phyloP scores from a whole-genome alignment of 495 filamentous ascomycete genomes.

The Jackrogersella minutella region DNA sequence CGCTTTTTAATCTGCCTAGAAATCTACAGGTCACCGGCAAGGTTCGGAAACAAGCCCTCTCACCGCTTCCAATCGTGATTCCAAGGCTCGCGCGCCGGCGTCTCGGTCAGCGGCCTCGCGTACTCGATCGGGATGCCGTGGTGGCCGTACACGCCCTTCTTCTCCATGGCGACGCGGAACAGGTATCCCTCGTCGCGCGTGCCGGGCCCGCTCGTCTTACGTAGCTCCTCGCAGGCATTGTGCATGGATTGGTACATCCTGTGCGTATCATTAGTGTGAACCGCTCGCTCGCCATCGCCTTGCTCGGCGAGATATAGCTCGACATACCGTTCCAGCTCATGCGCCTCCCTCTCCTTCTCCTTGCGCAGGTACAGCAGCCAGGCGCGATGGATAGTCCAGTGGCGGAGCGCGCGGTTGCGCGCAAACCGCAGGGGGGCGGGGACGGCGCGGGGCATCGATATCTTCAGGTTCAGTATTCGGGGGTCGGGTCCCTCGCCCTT shows the following conservation, averaged over 20 bases:
- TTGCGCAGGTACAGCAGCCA: conserved; percentile 78
- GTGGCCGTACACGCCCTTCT: conserved; percentile 75
- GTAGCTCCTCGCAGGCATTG: conserved; percentile 80
- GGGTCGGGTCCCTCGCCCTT: conserved; percentile 31
- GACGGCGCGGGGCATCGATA: conserved; percentile 40
- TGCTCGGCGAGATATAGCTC: not conserved
- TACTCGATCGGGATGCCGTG: conserved; percentile 84
- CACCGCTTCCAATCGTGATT: conserved; percentile 73
- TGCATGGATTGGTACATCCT: conserved; percentile 78
- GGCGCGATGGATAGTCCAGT: conserved; percentile 99
- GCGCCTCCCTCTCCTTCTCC: conserved; percentile 65
- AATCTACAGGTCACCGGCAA: not conserved
- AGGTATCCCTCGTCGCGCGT: conserved; percentile 74
- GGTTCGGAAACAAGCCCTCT: not conserved
- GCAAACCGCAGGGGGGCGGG: conserved; percentile 86
- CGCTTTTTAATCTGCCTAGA: not conserved
- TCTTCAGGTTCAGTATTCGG: conserved; percentile 39
- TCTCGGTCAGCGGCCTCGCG: conserved; percentile 82
- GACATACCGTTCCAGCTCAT: conserved; percentile 65
- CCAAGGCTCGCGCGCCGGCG: conserved; percentile 74
- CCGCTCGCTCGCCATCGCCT: too few species aligned
- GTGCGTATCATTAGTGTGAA: conserved; percentile 13
- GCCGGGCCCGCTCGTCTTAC: conserved; percentile 67
- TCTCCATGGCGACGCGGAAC: conserved; percentile 84
- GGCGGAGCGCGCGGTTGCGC: conserved; percentile 85